Conservation (phyloP, 176 grass and related monocot genomes). For the Themeda triandra region DNA sequence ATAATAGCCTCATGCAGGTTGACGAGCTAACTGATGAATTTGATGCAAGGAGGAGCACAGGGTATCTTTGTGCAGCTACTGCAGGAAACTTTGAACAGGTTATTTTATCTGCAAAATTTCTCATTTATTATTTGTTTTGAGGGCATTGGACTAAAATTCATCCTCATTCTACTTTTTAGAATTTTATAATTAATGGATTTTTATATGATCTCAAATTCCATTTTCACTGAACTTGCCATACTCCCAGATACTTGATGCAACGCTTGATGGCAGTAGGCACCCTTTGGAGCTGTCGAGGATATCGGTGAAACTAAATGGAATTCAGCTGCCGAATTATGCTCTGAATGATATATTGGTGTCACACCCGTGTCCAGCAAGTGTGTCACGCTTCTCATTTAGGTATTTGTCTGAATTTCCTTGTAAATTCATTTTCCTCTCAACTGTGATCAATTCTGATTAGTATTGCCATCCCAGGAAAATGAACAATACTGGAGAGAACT, state of each 20-base stretch:
- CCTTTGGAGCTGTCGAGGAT: constrained; percentile 70
- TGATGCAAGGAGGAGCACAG: constrained; percentile 93
- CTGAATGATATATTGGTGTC: constrained; percentile 91
- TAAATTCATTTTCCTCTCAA: neutral
- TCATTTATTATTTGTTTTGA: neutral
- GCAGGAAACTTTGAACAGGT: constrained; percentile 81
- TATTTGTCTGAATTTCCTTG: constrained; percentile 20
- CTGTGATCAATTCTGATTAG: constrained; percentile 13
- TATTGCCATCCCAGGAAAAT: constrained; percentile 51
- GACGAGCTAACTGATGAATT: constrained; percentile 78
- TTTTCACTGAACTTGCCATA: constrained; percentile 3
- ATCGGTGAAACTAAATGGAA: constrained; percentile 68
- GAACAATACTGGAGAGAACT: constrained; percentile 37
- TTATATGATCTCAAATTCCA: neutral
- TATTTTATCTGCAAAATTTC: neutral
- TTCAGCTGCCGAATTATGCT: constrained; percentile 58
- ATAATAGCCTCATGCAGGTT: constrained; percentile 43
- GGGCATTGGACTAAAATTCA: neutral
- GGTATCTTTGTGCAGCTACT: constrained; percentile 89
- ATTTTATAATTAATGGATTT: constrained; percentile 6
- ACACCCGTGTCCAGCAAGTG: constrained; percentile 86
- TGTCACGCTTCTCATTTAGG: constrained; percentile 98
- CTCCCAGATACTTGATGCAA: constrained; percentile 72
- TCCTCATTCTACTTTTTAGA: neutral
- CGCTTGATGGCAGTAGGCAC: constrained; percentile 53